Conservation (phyloP, 768 basidiomycete species). For the Calocybe gangraenosa region DNA sequence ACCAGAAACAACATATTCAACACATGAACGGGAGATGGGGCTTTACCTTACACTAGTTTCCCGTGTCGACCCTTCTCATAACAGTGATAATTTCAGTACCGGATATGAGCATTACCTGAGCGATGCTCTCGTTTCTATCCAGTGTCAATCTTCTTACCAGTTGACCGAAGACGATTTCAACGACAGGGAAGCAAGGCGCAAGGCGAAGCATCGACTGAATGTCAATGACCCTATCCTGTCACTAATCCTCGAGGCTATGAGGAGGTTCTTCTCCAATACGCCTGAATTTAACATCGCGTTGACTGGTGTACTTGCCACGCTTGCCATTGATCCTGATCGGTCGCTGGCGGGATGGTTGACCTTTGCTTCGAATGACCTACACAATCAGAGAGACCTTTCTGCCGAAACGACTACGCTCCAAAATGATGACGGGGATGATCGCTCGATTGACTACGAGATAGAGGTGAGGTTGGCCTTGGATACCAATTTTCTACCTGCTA, state of each 20-base stretch:
- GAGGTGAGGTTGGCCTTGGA: slow-evolving; percentile 60
- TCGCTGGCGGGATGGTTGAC: slow-evolving; percentile 89
- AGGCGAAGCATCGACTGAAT: slow-evolving; percentile 70
- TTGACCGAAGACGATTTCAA: slow-evolving; percentile 35
- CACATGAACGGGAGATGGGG: slow-evolving; percentile 80
- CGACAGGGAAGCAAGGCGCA: slow-evolving; percentile 34
- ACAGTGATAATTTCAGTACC: slow-evolving; percentile 73
- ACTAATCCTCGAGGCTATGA: slow-evolving; percentile 62
- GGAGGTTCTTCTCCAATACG: slow-evolving; percentile 80
- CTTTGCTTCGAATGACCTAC: slow-evolving; percentile 47
- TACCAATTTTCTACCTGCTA: slow-evolving; percentile 55
- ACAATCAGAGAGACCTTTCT: slow-evolving; percentile 14
- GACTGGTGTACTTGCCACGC: slow-evolving; percentile 73
- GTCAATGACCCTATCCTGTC: slow-evolving; percentile 75
- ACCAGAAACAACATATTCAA: slow-evolving; percentile 72
- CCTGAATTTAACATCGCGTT: slow-evolving; percentile 87
- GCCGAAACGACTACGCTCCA: slow-evolving; percentile 17
- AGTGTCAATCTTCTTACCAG: slow-evolving; percentile 58
- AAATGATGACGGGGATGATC: slow-evolving; percentile 67
- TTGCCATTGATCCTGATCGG: slow-evolving; percentile 83
- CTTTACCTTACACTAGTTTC: slow-evolving; percentile 77
- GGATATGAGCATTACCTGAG: slow-evolving; percentile 81
- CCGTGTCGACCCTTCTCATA: slow-evolving; percentile 69
- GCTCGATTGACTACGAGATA: slow-evolving; percentile 75
- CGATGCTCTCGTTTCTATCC: slow-evolving; percentile 68